Conservation (phyloP, 352 stramenopile genomes). For the Globisporangium barbulae region DNA sequence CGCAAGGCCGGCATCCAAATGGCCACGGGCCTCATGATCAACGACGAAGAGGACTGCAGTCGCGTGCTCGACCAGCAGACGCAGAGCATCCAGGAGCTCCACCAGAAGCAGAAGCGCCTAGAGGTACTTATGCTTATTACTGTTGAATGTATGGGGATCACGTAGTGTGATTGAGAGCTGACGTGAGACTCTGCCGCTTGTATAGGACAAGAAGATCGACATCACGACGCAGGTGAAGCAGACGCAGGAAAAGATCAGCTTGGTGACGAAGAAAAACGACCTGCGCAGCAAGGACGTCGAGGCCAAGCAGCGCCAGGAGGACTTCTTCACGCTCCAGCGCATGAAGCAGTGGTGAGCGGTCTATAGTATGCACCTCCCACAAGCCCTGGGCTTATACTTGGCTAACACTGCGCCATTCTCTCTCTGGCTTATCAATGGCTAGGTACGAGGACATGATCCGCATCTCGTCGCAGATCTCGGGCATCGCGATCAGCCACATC, state of each 20-base stretch:
- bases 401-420: too few relatives aligned
- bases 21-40: conserved; percentile 64
- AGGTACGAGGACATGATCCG: conserved; percentile 68
- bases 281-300: conserved; percentile 63
- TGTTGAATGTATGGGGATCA: not conserved
- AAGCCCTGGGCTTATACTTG: too few relatives aligned
- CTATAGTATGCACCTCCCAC: too few relatives aligned
- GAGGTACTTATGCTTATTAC: conserved; percentile 26
- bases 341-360: conserved; percentile 66
- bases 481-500: conserved; percentile 54
- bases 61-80: conserved; percentile 73
- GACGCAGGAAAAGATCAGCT: conserved; percentile 50
- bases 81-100: conserved; percentile 66
- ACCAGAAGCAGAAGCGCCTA: conserved; percentile 59
- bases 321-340: conserved; percentile 62
- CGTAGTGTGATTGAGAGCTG: not conserved
- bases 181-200: not conserved
- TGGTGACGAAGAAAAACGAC: conserved; percentile 64
- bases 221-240: conserved; percentile 65
- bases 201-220: conserved; percentile 69
- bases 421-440: too few relatives aligned
- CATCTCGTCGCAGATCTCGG: conserved; percentile 49
- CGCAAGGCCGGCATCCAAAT: conserved; percentile 73
- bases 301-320: conserved; percentile 69
- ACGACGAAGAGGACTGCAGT: conserved; percentile 75